These are phyloP conservation scores for Fusarium nanum DNA, from an alignment of 2,329 filamentous ascomycete species.

Conservation along the genomic window DNA sequence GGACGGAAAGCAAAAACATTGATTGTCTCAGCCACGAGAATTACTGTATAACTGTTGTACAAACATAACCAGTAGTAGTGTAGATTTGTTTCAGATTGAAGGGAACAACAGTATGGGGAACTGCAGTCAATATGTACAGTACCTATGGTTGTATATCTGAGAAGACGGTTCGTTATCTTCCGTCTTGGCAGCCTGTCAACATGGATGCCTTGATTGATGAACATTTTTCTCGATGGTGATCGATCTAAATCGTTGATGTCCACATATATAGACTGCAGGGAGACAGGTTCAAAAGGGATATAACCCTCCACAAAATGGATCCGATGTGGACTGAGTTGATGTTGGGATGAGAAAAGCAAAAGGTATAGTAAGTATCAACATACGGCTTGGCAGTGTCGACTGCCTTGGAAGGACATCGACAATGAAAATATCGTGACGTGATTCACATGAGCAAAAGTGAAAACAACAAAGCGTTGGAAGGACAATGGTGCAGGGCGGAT, in stretches of 20 bases:
- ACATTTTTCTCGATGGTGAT: conserved; percentile 2
- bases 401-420: not conserved
- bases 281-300: conserved; percentile 15
- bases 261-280: not conserved
- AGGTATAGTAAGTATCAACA: not conserved
- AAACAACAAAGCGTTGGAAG: conserved; percentile 19
- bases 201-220: not conserved
- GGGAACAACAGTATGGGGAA: not conserved
- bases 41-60: not conserved
- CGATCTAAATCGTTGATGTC: conserved; percentile 1
- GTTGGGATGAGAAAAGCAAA: not conserved
- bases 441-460: conserved; percentile 5
- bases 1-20: not conserved
- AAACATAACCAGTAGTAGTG: not conserved
- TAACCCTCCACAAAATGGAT: conserved; percentile 6
- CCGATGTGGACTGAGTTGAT: not conserved
- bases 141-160: not conserved
- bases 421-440: conserved; percentile 9
- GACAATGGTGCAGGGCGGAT: conserved; percentile 17
- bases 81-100: not conserved
- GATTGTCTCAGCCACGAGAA: conserved; percentile 1
- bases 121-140: not conserved
- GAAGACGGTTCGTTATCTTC: not conserved
- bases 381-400: conserved; percentile 3
- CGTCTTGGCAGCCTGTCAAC: conserved; percentile 4